Conservation (phyloP, 306 rosid species). For the Quercus engelmannii region DNA sequence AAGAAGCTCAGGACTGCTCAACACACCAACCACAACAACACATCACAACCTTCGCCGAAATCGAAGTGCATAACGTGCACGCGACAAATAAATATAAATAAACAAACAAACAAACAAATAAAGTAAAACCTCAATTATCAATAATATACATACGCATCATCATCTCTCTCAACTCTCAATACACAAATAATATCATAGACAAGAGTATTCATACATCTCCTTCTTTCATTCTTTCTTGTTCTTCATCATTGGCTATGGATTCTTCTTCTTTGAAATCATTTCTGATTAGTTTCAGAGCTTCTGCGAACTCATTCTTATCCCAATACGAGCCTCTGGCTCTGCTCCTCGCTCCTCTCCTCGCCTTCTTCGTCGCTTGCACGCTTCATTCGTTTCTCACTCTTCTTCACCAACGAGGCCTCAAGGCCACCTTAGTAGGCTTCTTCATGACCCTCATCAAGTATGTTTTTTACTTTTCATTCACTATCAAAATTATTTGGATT, state of each 20-base stretch:
- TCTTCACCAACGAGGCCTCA: slow-evolving; percentile 36
- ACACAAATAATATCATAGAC: too few relatives aligned
- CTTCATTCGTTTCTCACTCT: slow-evolving; percentile 32
- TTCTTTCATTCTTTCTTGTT: too few relatives aligned
- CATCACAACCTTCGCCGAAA: too few relatives aligned
- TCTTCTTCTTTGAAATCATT: slow-evolving; percentile 22
- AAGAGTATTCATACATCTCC: too few relatives aligned
- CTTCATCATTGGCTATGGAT: slow-evolving; percentile 35
- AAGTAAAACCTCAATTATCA: too few relatives aligned
- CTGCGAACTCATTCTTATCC: slow-evolving; percentile 30
- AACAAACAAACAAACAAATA: too few relatives aligned
- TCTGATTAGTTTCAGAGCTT: slow-evolving; percentile 12
- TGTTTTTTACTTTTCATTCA: background rate
- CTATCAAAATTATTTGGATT: background rate
- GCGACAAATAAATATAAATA: too few relatives aligned
- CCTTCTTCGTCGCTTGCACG: slow-evolving; percentile 25
- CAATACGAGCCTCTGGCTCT: slow-evolving; percentile 54
- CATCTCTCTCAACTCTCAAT: too few relatives aligned
- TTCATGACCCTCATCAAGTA: slow-evolving; percentile 44
- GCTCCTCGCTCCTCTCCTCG: slow-evolving; percentile 36
- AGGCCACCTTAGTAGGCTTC: slow-evolving; percentile 28
- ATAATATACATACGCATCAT: too few relatives aligned
- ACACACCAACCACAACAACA: too few relatives aligned
- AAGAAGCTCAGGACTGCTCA: too few relatives aligned
- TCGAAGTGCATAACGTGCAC: too few relatives aligned